A percentile compares a stretch with the other conserved stretches of the same genome.
These are phyloP conservation scores for Apiotrichum gracile DNA, from an alignment of 1,284 basidiomycete genomes.

Conservation along the genomic window DNA sequence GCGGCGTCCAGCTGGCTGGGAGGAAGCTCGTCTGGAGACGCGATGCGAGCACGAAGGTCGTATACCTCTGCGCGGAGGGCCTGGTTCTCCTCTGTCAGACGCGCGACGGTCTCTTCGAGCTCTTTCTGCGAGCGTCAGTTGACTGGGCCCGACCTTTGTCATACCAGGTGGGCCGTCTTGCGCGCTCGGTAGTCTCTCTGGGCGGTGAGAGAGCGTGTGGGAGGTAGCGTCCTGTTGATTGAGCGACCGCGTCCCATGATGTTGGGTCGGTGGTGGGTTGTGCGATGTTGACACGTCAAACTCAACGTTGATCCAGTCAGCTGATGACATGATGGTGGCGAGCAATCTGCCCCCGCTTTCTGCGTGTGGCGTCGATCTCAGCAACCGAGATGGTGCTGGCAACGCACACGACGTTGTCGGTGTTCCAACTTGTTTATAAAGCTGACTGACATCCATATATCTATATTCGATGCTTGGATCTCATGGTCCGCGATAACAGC, in stretches of 20 bases:
- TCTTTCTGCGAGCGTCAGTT: not conserved
- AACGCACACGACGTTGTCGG: no score
- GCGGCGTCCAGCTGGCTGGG: not conserved
- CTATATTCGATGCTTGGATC: no score
- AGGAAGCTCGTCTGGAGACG: not conserved
- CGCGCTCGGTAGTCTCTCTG: constrained; percentile 21
- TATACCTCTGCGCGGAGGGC: constrained; percentile 3
- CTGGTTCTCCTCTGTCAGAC: not conserved
- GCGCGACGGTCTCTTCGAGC: not conserved
- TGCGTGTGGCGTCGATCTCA: no score
- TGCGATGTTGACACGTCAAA: not conserved
- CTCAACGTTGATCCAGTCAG: no score
- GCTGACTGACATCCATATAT: no score
- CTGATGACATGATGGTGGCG: no score
- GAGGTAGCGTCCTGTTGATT: constrained; percentile 15
- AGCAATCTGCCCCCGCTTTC: no score
- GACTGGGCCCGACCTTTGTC: not conserved
- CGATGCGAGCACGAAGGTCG: not conserved
- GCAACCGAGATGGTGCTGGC: no score
- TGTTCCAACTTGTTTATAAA: no score
- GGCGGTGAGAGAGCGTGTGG: constrained; percentile 14
- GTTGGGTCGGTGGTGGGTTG: not conserved
- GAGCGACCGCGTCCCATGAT: constrained; percentile 62
- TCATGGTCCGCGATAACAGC: no score
- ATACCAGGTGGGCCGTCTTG: constrained; percentile 10